Evolutionary conservation across 768 basidiomycete genomes (phyloP).

Genomic region (Epithele typhae): DNA sequence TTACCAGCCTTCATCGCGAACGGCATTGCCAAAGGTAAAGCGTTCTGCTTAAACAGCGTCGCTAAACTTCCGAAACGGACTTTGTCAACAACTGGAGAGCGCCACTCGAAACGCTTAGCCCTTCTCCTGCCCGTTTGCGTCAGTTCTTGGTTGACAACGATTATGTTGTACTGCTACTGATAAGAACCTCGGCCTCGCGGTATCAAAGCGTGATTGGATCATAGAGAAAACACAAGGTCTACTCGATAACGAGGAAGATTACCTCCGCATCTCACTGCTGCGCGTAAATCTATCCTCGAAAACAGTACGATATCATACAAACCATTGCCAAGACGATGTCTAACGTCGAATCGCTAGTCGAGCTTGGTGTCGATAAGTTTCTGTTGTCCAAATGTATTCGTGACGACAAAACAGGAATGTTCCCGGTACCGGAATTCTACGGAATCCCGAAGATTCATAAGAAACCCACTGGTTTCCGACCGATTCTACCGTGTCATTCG

Average conservation of each 20-base stretch:
- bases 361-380: background rate
- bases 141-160: background rate
- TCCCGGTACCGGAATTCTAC: conserved; percentile 17
- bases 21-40: background rate
- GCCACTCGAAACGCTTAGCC: background rate
- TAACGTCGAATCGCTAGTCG: background rate
- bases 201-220: background rate
- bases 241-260: background rate
- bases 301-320: background rate
- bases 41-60: background rate
- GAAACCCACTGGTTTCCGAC: conserved; percentile 24
- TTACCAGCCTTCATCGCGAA: background rate
- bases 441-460: conserved; percentile 35
- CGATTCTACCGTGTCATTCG: conserved; percentile 30
- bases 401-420: background rate
- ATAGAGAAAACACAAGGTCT: background rate
- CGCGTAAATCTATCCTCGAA: no score
- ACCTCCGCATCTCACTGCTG: background rate
- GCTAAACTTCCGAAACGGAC: background rate
- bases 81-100: background rate
- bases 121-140: background rate
- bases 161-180: background rate
- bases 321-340: background rate
- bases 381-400: background rate
- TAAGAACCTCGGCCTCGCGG: conserved; percentile 2